Percentiles rank a stretch among this genome's conserved stretches.
Conservation (phyloP, 1,284 basidiomycete genomes). For the Ceratobasidium sp. region DNA sequence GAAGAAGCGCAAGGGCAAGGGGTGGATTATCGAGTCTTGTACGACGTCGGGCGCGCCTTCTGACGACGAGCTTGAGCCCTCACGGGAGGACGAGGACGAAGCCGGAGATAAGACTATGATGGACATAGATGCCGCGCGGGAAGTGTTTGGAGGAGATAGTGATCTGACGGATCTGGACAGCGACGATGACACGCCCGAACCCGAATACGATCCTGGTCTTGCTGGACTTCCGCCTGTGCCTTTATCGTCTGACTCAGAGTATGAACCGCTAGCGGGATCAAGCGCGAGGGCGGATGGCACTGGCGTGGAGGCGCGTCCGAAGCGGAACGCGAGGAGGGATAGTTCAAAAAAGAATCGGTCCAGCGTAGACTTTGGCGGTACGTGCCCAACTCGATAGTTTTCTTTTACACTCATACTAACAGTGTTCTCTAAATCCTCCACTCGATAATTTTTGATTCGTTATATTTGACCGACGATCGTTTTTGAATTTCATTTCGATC, state of each 20-base stretch:
- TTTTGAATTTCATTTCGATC: too few relatives aligned
- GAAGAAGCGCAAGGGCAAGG: constrained; percentile 20
- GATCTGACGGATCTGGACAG: constrained; percentile 21
- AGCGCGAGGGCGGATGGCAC: too few relatives aligned
- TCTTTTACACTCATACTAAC: too few relatives aligned
- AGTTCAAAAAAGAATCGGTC: neutral
- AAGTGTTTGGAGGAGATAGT: constrained; percentile 24
- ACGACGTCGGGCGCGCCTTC: constrained; percentile 23
- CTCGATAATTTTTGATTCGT: too few relatives aligned
- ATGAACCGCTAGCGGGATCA: neutral
- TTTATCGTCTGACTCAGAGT: constrained; percentile 14
- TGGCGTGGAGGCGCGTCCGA: too few relatives aligned
- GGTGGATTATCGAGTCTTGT: constrained; percentile 40
- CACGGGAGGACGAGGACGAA: too few relatives aligned
- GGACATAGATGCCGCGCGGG: too few relatives aligned
- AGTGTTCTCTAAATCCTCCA: too few relatives aligned
- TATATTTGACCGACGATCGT: too few relatives aligned
- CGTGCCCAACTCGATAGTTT: neutral
- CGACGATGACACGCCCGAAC: neutral
- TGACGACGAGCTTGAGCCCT: neutral
- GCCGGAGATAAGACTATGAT: too few relatives aligned
- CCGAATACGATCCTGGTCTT: constrained; percentile 30
- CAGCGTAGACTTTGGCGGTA: constrained; percentile 14
- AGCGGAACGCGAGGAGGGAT: neutral
- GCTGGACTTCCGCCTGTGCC: constrained; percentile 26